Evolutionary conservation across 768 basidiomycete genomes (phyloP).

Genomic region (Kwoniella shandongensis): DNA sequence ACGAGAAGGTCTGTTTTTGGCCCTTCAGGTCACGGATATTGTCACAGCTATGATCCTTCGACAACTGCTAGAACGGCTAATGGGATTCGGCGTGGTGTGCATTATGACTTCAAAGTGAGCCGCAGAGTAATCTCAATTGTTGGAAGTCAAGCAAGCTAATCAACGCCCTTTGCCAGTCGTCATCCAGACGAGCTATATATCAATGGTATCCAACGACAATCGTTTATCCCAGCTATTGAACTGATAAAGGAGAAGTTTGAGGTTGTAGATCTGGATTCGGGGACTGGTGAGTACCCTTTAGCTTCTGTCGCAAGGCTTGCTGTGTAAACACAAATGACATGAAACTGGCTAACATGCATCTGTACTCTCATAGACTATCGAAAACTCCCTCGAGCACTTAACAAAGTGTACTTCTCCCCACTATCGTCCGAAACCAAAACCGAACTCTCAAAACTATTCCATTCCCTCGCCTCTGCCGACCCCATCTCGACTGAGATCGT

Average conservation of each 20-base stretch:
- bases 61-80: slow-evolving; percentile 78
- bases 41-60: slow-evolving; percentile 97
- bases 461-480: slow-evolving; percentile 58
- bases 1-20: too few species aligned
- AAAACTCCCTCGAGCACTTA: slow-evolving; percentile 85
- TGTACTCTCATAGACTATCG: slow-evolving; percentile 93
- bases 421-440: slow-evolving; percentile 64
- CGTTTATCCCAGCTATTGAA: slow-evolving; percentile 92
- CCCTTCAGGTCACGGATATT: slow-evolving; percentile 95
- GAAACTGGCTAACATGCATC: too few species aligned
- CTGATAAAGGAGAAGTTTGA: slow-evolving; percentile 82
- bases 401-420: slow-evolving; percentile 88
- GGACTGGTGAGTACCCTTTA: slow-evolving; percentile 65
- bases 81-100: slow-evolving; percentile 84
- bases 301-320: too few species aligned
- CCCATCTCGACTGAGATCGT: slow-evolving; percentile 55
- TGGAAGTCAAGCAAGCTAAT: neutral
- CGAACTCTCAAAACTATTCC: slow-evolving; percentile 83
- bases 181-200: slow-evolving; percentile 97
- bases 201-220: slow-evolving; percentile 94
- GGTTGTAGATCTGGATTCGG: slow-evolving; percentile 91
- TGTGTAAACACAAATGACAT: too few species aligned
- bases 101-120: slow-evolving; percentile 96
- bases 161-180: slow-evolving; percentile 63
- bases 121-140: neutral